Percentiles rank a stretch among this genome's conserved stretches.
phyloP scores from a whole-genome alignment of 495 filamentous ascomycete species.

The Cairneyella variabilis region DNA sequence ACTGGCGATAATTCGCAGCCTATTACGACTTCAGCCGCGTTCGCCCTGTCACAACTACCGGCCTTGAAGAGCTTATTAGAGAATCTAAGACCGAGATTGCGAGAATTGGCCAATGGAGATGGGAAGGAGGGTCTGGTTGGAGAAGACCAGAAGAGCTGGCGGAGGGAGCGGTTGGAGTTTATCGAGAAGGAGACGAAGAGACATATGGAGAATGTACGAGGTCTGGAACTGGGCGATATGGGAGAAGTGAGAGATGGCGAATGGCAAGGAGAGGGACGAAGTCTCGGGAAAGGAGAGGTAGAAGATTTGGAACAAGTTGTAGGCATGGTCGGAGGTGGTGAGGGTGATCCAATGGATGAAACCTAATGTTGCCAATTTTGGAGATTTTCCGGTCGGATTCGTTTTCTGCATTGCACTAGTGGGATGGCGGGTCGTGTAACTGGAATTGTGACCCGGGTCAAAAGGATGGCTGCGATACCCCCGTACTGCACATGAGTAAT shows the following conservation, averaged over 20 bases:
- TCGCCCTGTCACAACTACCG: constrained; percentile 77
- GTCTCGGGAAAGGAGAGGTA: constrained; percentile 42
- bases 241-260: constrained; percentile 58
- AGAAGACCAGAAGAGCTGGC: constrained; percentile 40
- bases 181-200: constrained; percentile 64
- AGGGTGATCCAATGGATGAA: constrained; percentile 23
- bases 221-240: constrained; percentile 49
- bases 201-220: constrained; percentile 51
- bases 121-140: constrained; percentile 28
- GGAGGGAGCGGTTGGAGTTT: constrained; percentile 65
- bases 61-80: constrained; percentile 64
- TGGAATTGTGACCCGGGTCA: no score
- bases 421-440: no score
- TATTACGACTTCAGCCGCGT: constrained; percentile 71
- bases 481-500: no score
- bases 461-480: no score
- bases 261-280: constrained; percentile 43
- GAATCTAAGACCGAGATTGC: constrained; percentile 57
- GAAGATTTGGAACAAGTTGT: constrained; percentile 48
- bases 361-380: no score
- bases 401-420: no score
- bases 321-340: constrained; percentile 32
- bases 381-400: no score
- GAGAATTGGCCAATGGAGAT: constrained; percentile 39
- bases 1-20: constrained; percentile 39